These are phyloP conservation scores for Primulina huaijiensis DNA, from an alignment of 257 asterid genomes.

Conservation along the genomic window DNA sequence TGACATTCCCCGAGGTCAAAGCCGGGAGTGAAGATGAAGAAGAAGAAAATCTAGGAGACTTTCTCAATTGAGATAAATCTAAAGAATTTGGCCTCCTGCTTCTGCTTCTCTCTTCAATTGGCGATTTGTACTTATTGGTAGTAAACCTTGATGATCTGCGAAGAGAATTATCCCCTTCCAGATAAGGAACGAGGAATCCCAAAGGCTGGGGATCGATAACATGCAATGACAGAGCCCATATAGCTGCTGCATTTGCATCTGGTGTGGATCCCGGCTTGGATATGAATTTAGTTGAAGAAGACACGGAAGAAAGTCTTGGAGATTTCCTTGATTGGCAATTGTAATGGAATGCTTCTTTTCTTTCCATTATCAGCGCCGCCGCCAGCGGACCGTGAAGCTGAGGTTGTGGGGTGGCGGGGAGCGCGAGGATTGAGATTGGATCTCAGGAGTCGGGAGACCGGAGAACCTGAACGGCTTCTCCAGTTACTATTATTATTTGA, in stretches of 20 bases:
- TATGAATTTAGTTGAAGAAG: constrained; percentile 25
- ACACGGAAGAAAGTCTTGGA: constrained; percentile 23
- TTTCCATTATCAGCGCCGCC: background rate
- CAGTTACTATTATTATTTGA: too few species aligned
- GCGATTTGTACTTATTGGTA: constrained; percentile 31
- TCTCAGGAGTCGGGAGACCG: background rate
- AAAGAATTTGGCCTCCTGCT: constrained; percentile 15
- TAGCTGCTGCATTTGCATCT: constrained; percentile 25
- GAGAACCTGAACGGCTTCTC: background rate
- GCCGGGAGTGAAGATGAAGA: constrained; percentile 21
- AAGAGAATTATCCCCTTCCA: background rate
- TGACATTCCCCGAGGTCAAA: constrained; percentile 20
- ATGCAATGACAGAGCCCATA: constrained; percentile 45
- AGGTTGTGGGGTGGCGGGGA: background rate
- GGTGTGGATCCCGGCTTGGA: constrained; percentile 8
- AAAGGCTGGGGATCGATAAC: constrained; percentile 34
- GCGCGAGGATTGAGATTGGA: background rate
- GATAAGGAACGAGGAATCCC: constrained; percentile 23
- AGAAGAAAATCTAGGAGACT: constrained; percentile 23
- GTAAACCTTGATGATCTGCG: constrained; percentile 47
- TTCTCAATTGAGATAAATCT: constrained; percentile 20
- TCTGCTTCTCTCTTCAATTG: constrained; percentile 2
- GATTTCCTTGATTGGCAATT: constrained; percentile 31
- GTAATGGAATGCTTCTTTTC: background rate
- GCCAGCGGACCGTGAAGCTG: background rate